Conservation (phyloP, 768 basidiomycete genomes). For the Tricholoma bakamatsutake region DNA sequence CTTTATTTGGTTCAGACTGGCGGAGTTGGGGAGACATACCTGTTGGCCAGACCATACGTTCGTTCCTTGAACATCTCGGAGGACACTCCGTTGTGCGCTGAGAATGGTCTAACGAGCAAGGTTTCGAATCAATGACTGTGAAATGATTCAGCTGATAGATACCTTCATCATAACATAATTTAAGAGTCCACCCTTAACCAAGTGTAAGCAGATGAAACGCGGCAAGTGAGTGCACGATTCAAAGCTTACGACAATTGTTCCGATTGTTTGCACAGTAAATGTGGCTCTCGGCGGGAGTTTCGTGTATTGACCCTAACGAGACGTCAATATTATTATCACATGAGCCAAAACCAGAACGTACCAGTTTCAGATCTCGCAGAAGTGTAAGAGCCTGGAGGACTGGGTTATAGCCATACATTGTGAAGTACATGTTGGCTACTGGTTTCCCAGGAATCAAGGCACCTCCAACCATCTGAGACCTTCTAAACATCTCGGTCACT, state of each 20-base stretch:
- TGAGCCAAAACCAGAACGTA: slow-evolving; percentile 3
- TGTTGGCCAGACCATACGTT: slow-evolving; percentile 55
- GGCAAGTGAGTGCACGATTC: background rate
- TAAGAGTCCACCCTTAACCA: slow-evolving; percentile 37
- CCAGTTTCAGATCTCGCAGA: slow-evolving; percentile 26
- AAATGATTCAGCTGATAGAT: slow-evolving; percentile 20
- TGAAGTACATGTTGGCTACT: slow-evolving; percentile 35
- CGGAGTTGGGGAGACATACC: slow-evolving; percentile 11
- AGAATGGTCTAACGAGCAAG: slow-evolving; percentile 16
- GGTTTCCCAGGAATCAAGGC: slow-evolving; percentile 39
- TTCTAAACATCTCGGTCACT: background rate
- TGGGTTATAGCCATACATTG: slow-evolving; percentile 28
- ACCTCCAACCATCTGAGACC: slow-evolving; percentile 37
- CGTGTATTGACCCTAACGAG: slow-evolving; percentile 29
- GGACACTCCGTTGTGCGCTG: slow-evolving; percentile 30
- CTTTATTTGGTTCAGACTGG: background rate
- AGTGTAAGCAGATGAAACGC: background rate
- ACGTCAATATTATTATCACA: slow-evolving; percentile 5
- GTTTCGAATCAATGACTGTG: background rate
- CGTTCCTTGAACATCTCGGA: slow-evolving; percentile 40
- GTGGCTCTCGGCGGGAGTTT: slow-evolving; percentile 58
- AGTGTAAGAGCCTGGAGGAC: slow-evolving; percentile 23
- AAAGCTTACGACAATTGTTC: slow-evolving; percentile 41
- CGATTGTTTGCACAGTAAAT: slow-evolving; percentile 46
- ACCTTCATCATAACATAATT: slow-evolving; percentile 50